phyloP scores from a whole-genome alignment of 1,284 basidiomycete species.

The Farysia itapuensis region DNA sequence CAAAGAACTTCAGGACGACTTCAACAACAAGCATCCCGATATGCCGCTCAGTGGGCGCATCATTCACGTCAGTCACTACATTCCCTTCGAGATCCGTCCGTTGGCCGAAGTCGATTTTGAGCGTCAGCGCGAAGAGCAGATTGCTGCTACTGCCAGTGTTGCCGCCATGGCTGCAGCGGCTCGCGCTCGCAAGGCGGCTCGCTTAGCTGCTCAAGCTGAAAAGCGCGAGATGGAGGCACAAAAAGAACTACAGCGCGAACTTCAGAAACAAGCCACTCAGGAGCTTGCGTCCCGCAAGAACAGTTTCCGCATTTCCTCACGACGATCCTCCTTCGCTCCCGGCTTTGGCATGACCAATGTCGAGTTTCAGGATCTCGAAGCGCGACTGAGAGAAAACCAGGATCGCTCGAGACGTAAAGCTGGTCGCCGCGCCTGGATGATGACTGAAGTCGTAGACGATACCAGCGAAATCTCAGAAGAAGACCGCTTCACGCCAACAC shows the following conservation, averaged over 20 bases:
- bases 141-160: slow-evolving; percentile 48
- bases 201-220: slow-evolving; percentile 35
- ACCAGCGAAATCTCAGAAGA: slow-evolving; percentile 48
- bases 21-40: slow-evolving; percentile 47
- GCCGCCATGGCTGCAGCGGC: slow-evolving; percentile 53
- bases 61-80: slow-evolving; percentile 57
- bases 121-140: slow-evolving; percentile 42
- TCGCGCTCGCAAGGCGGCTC: slow-evolving; percentile 47
- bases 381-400: slow-evolving; percentile 51
- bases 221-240: slow-evolving; percentile 35
- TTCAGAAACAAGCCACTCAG: slow-evolving; percentile 1
- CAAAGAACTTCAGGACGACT: slow-evolving; percentile 49
- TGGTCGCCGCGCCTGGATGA: slow-evolving; percentile 53
- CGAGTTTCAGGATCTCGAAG: slow-evolving; percentile 45
- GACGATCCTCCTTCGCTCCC: slow-evolving; percentile 37
- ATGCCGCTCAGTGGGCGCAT: slow-evolving; percentile 53
- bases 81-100: slow-evolving; percentile 56
- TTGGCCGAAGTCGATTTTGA: slow-evolving; percentile 50
- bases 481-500: slow-evolving; percentile 52
- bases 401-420: slow-evolving; percentile 43
- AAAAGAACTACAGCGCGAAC: slow-evolving; percentile 28
- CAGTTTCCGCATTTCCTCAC: slow-evolving; percentile 38
- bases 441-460: slow-evolving; percentile 52
- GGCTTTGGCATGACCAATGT: slow-evolving; percentile 38
- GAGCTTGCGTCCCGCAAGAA: slow-evolving; percentile 32